phyloP scores from a whole-genome alignment of 2,329 filamentous ascomycete genomes.

The Hortaea sp. region DNA sequence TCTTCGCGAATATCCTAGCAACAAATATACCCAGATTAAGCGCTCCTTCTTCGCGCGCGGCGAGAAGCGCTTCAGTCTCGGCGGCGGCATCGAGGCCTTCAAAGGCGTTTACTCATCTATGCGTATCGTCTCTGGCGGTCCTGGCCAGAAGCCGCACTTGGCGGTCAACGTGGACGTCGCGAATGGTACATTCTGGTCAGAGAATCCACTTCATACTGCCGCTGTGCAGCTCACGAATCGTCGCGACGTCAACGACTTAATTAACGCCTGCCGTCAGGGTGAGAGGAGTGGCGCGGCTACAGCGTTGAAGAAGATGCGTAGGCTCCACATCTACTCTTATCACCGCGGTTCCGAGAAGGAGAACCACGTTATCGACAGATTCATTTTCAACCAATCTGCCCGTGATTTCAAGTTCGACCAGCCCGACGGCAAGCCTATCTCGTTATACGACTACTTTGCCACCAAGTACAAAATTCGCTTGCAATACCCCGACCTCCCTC shows the following conservation, averaged over 20 bases:
- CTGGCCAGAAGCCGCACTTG: slow-evolving; percentile 46
- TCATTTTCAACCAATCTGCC: slow-evolving; percentile 34
- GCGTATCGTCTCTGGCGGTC: slow-evolving; percentile 53
- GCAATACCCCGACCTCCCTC: slow-evolving; percentile 39
- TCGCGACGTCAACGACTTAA: slow-evolving; percentile 20
- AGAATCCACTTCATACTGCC: slow-evolving; percentile 27
- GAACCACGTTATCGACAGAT: slow-evolving; percentile 42
- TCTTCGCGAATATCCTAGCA: slow-evolving; percentile 67
- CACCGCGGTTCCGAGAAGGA: slow-evolving; percentile 29
- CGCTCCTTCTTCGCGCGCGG: slow-evolving; percentile 67
- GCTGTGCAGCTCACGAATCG: slow-evolving; percentile 23
- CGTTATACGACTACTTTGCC: slow-evolving; percentile 50
- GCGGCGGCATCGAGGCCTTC: slow-evolving; percentile 61
- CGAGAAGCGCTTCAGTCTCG: slow-evolving; percentile 43
- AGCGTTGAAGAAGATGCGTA: slow-evolving; percentile 33
- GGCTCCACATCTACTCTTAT: slow-evolving; percentile 30
- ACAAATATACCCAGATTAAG: slow-evolving; percentile 60
- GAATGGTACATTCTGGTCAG: slow-evolving; percentile 78
- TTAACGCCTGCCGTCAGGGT: slow-evolving; percentile 8
- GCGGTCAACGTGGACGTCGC: slow-evolving; percentile 84
- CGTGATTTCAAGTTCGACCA: slow-evolving; percentile 32
- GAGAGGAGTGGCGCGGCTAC: slow-evolving; percentile 13
- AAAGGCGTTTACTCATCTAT: slow-evolving; percentile 87
- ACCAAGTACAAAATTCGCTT: slow-evolving; percentile 41
- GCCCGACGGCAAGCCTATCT: slow-evolving; percentile 34